A percentile compares a stretch with the other conserved stretches of the same genome.
Evolutionary conservation across 1,284 basidiomycete genomes (phyloP).

Genomic region (Trametes hirsuta): DNA sequence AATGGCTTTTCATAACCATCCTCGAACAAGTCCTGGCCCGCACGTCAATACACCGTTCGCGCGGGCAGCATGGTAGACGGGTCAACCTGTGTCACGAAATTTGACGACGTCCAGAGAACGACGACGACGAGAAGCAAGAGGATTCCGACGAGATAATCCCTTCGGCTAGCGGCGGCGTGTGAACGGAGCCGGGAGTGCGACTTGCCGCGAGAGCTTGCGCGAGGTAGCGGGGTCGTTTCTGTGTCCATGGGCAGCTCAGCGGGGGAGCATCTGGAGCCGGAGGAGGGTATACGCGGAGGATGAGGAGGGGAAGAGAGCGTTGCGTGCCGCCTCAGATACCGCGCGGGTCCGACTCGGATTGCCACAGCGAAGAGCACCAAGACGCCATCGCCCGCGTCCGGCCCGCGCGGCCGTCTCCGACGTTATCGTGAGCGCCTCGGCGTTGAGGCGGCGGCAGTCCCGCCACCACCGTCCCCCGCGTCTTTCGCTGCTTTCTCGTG

Average conservation of each 20-base stretch:
- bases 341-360: not conserved
- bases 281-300: not conserved
- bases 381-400: not conserved
- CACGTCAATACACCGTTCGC: not conserved
- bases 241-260: slow-evolving; percentile 16
- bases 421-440: not conserved
- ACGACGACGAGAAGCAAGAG: slow-evolving; percentile 79
- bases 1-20: slow-evolving; percentile 83
- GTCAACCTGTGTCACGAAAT: slow-evolving; percentile 76
- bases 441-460: not conserved
- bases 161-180: slow-evolving; percentile 28
- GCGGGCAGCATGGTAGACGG: not conserved
- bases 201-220: slow-evolving; percentile 17
- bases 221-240: slow-evolving; percentile 9
- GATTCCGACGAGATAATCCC: slow-evolving; percentile 73
- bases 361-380: not conserved
- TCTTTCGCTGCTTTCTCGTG: not conserved
- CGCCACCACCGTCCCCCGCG: not conserved
- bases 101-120: slow-evolving; percentile 82
- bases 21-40: slow-evolving; percentile 64
- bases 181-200: slow-evolving; percentile 20
- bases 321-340: not conserved
- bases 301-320: not conserved
- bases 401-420: not conserved
- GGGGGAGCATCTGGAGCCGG: not conserved